These are phyloP conservation scores for Chalaropsis thielavioides DNA, from an alignment of 2,329 filamentous ascomycete species.

Conservation along the genomic window DNA sequence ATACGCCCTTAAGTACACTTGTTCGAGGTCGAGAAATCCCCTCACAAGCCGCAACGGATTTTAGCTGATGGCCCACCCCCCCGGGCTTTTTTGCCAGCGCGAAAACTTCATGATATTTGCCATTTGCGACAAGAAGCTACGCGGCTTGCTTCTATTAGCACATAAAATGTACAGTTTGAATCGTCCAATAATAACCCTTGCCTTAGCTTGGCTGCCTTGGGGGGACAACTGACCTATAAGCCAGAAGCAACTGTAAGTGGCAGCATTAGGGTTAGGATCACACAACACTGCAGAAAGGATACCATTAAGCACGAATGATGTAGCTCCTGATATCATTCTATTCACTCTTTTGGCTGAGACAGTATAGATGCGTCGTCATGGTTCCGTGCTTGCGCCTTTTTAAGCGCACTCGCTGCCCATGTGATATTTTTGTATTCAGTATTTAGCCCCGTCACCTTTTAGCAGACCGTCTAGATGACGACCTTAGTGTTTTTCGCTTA, in stretches of 20 bases:
- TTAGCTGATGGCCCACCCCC: not conserved
- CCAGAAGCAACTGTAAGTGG: too few species aligned
- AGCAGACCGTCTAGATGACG: slow-evolving; percentile 8
- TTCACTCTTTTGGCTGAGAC: too few species aligned
- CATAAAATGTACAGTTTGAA: too few species aligned
- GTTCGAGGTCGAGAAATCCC: not conserved
- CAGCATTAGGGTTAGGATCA: too few species aligned
- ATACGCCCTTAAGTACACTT: not conserved
- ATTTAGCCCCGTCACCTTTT: slow-evolving; percentile 7
- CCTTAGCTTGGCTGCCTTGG: too few species aligned
- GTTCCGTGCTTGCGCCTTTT: not conserved
- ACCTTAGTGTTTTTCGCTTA: slow-evolving; percentile 8
- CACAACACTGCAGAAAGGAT: too few species aligned
- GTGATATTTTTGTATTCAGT: not conserved
- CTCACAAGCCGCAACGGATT: not conserved
- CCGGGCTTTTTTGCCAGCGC: not conserved
- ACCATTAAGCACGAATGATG: too few species aligned
- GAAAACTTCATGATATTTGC: not conserved
- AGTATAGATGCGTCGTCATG: not conserved
- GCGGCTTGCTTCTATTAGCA: too few species aligned
- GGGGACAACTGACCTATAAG: too few species aligned
- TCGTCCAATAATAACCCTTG: too few species aligned
- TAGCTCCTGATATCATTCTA: too few species aligned
- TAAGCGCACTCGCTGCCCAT: not conserved
- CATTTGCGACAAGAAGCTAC: too few species aligned